Percentiles rank a stretch among this genome's conserved stretches.
Conservation (phyloP, 352 stramenopile species). For the Peronospora farinosa region DNA sequence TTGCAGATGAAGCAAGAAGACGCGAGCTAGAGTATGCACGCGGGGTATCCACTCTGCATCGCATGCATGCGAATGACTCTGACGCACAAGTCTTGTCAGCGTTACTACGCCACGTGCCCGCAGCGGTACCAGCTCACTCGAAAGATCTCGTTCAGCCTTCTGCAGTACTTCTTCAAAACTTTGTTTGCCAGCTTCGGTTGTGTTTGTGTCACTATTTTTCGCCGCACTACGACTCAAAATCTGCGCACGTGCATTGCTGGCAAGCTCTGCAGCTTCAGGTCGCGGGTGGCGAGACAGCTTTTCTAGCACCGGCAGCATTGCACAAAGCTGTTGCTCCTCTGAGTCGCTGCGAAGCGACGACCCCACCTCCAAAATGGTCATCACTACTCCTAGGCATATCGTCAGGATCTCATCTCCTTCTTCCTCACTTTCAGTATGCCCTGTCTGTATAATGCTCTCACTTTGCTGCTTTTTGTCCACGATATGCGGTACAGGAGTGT, state of each 20-base stretch:
- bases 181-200: constrained; percentile 10
- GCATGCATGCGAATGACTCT: constrained; percentile 37
- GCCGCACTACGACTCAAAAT: constrained; percentile 48
- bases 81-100: constrained; percentile 70
- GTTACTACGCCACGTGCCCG: constrained; percentile 66
- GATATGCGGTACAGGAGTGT: constrained; percentile 18
- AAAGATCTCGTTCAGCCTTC: constrained; percentile 50
- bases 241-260: constrained; percentile 50
- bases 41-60: constrained; percentile 42
- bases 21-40: constrained; percentile 41
- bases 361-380: constrained; percentile 75
- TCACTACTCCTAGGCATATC: constrained; percentile 68
- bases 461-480: constrained; percentile 28
- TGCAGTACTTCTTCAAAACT: constrained; percentile 54
- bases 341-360: constrained; percentile 33
- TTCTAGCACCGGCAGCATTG: constrained; percentile 63
- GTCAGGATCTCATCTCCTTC: constrained; percentile 65
- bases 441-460: constrained; percentile 4
- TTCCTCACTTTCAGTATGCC: constrained; percentile 36
- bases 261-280: constrained; percentile 65
- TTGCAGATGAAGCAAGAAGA: constrained; percentile 59
- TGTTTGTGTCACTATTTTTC: neutral
- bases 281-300: constrained; percentile 43
- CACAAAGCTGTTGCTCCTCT: constrained; percentile 53
- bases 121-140: constrained; percentile 58